Conservation (phyloP, 2,329 filamentous ascomycete genomes). For the Botrytis sinoallii region DNA sequence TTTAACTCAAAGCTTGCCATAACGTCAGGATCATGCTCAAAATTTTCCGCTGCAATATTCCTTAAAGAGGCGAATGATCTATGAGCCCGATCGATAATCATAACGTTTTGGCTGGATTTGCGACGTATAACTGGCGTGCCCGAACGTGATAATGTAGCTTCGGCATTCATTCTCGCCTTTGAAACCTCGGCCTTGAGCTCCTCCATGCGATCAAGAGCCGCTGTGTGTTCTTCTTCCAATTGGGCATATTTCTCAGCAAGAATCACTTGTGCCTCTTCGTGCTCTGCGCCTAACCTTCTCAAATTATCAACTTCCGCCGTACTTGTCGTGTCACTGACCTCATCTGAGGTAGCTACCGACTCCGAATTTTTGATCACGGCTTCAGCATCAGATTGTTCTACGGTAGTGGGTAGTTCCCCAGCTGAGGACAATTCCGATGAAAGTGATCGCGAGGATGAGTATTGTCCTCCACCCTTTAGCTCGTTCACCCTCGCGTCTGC, state of each 20-base stretch:
- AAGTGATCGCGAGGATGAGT: slow-evolving; percentile 82
- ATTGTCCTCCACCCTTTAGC: slow-evolving; percentile 62
- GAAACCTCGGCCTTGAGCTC: slow-evolving; percentile 84
- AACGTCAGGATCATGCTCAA: slow-evolving; percentile 75
- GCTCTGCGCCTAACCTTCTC: slow-evolving; percentile 68
- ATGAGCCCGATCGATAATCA: slow-evolving; percentile 85
- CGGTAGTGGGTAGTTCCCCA: slow-evolving; percentile 68
- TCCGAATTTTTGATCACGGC: slow-evolving; percentile 43
- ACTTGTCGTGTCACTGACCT: slow-evolving; percentile 47
- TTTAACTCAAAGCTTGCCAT: slow-evolving; percentile 93
- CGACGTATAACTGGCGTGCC: slow-evolving; percentile 80
- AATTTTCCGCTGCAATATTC: slow-evolving; percentile 82
- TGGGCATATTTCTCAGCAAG: slow-evolving; percentile 78
- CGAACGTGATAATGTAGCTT: slow-evolving; percentile 53
- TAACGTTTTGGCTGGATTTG: slow-evolving; percentile 87
- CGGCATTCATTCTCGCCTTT: slow-evolving; percentile 62
- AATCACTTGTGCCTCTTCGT: slow-evolving; percentile 69
- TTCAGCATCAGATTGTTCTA: slow-evolving; percentile 61
- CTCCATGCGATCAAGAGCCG: slow-evolving; percentile 81
- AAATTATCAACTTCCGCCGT: slow-evolving; percentile 68
- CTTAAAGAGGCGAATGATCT: slow-evolving; percentile 86
- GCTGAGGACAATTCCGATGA: slow-evolving; percentile 91
- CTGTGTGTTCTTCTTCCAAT: slow-evolving; percentile 76
- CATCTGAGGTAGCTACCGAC: slow-evolving; percentile 30
- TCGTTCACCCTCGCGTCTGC: slow-evolving; percentile 70